Conservation (phyloP, 768 basidiomycete species). For the Tremella yokohamensis region DNA sequence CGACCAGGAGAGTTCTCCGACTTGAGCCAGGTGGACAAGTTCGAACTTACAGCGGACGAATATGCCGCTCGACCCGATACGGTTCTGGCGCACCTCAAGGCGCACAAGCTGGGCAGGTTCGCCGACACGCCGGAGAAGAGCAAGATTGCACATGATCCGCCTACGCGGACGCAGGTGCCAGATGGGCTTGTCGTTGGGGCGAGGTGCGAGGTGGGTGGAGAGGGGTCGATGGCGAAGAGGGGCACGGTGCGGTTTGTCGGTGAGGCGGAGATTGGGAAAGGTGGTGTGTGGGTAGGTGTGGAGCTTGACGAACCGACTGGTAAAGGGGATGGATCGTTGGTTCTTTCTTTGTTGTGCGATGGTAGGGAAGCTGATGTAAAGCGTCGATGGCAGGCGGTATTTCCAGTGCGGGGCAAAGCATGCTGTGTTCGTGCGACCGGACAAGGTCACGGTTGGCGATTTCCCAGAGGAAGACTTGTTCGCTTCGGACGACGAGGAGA, state of each 20-base stretch:
- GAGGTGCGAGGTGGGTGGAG: constrained; percentile 77
- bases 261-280: constrained; percentile 67
- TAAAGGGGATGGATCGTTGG: constrained; percentile 92
- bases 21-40: constrained; percentile 82
- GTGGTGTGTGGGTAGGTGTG: constrained; percentile 75
- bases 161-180: constrained; percentile 35
- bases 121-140: constrained; percentile 51
- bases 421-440: constrained; percentile 81
- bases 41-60: constrained; percentile 75
- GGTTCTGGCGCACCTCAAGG: constrained; percentile 82
- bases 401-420: constrained; percentile 73
- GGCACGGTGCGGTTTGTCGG: constrained; percentile 87
- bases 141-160: constrained; percentile 45
- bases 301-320: constrained; percentile 95
- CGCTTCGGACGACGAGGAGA: constrained; percentile 58
- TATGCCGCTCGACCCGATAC: constrained; percentile 81
- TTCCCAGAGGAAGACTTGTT: constrained; percentile 76
- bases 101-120: constrained; percentile 83
- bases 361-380: constrained; percentile 44
- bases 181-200: constrained; percentile 64
- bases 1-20: constrained; percentile 76
- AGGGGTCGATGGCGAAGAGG: constrained; percentile 64
- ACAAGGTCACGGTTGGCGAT: constrained; percentile 76
- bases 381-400: constrained; percentile 79
- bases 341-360: constrained; percentile 29